Percentiles rank a stretch among this genome's conserved stretches.
Conservation (phyloP, 163 green algal species). For the Chlorella variabilis region DNA sequence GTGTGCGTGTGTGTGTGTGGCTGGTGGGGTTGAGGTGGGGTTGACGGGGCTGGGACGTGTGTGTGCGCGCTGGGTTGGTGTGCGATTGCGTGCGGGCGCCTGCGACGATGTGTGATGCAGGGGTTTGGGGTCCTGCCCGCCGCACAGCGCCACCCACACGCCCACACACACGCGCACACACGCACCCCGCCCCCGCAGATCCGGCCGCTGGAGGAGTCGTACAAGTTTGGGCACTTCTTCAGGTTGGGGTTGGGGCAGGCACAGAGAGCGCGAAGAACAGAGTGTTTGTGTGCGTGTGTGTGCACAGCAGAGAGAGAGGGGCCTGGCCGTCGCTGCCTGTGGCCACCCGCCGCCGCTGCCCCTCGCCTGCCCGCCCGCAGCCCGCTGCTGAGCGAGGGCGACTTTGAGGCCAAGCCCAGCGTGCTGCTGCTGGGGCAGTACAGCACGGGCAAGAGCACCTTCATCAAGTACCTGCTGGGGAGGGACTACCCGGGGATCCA, state of each 20-base stretch:
- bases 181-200: constrained; percentile 77
- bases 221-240: constrained; percentile 96
- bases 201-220: constrained; percentile 88
- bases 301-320: not conserved
- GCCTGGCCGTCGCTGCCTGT: too few species aligned
- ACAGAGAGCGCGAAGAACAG: too few species aligned
- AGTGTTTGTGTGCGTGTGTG: not conserved
- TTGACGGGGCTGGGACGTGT: not conserved
- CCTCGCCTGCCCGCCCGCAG: not conserved
- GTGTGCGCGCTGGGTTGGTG: too few species aligned
- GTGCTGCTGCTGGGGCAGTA: constrained; percentile 98
- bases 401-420: constrained; percentile 97
- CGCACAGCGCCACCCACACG: too few species aligned
- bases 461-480: constrained; percentile 96
- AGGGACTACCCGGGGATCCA: constrained; percentile 92
- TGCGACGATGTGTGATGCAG: too few species aligned
- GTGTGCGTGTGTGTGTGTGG: not conserved
- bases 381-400: constrained; percentile 81
- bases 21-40: too few species aligned
- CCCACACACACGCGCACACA: too few species aligned
- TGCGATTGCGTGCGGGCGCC: too few species aligned
- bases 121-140: too few species aligned
- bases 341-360: too few species aligned
- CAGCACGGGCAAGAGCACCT: constrained; percentile 88
- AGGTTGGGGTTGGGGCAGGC: constrained; percentile 14